Conservation (phyloP, 2,329 filamentous ascomycete species). For the Ceratocystis huliohia region DNA sequence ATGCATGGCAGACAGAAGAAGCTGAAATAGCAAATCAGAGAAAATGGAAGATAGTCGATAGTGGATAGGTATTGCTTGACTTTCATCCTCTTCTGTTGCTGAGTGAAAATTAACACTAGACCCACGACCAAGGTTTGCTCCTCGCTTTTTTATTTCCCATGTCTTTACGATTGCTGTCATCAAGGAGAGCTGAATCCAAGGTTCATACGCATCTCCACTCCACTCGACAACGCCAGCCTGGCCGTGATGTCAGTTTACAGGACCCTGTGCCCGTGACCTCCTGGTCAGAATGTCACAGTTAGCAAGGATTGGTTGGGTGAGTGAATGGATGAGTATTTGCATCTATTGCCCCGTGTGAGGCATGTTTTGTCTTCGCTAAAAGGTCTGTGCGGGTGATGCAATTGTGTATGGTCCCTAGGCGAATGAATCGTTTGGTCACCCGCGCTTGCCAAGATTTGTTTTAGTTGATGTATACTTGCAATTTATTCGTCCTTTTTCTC, state of each 20-base stretch:
- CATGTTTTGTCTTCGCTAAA: slow-evolving; percentile 7
- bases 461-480: neutral
- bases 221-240: neutral
- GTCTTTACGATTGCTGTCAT: no score
- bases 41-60: neutral
- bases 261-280: neutral
- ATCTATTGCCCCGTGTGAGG: neutral
- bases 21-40: no score
- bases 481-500: neutral
- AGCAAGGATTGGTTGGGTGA: neutral
- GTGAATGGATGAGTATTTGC: neutral
- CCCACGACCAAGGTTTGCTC: no score
- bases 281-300: neutral
- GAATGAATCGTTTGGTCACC: neutral
- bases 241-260: neutral
- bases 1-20: neutral
- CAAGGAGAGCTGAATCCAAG: no score
- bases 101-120: no score
- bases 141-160: no score
- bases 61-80: neutral
- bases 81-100: no score
- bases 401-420: neutral
- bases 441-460: no score
- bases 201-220: neutral
- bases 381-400: neutral